phyloP scores from a whole-genome alignment of 2,329 filamentous ascomycete species.

The Aureobasidium sp. region DNA sequence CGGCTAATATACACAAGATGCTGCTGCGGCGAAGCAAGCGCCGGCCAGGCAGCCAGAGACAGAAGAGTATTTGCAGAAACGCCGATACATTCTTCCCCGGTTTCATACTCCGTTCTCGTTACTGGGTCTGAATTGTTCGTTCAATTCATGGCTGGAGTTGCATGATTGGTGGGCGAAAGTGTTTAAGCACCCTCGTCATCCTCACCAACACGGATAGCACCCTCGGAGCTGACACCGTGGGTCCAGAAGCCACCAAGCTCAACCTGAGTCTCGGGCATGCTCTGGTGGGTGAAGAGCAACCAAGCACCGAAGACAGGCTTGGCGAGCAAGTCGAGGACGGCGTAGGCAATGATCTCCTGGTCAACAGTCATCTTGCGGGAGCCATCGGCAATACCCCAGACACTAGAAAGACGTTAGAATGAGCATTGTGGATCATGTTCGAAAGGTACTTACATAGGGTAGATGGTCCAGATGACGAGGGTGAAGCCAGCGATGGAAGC shows the following conservation, averaged over 20 bases:
- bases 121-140: not conserved
- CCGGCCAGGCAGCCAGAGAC: not conserved
- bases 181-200: constrained; percentile 35
- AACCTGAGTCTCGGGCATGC: constrained; percentile 40
- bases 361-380: constrained; percentile 57
- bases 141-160: not conserved
- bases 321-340: constrained; percentile 51
- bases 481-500: constrained; percentile 57
- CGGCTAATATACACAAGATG: constrained; percentile 7
- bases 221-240: constrained; percentile 38
- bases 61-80: not conserved
- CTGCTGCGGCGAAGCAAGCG: constrained; percentile 4
- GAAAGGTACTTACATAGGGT: constrained; percentile 57
- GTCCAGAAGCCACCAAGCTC: constrained; percentile 44
- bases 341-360: constrained; percentile 50
- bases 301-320: constrained; percentile 33
- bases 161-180: not conserved
- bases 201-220: constrained; percentile 41
- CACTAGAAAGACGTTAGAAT: constrained; percentile 35
- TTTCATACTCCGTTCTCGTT: not conserved
- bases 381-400: constrained; percentile 63
- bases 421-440: not conserved
- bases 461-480: constrained; percentile 61
- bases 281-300: constrained; percentile 32
- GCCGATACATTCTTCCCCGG: not conserved